phyloP scores from a whole-genome alignment of 768 basidiomycete genomes.

The Suillus americanus region DNA sequence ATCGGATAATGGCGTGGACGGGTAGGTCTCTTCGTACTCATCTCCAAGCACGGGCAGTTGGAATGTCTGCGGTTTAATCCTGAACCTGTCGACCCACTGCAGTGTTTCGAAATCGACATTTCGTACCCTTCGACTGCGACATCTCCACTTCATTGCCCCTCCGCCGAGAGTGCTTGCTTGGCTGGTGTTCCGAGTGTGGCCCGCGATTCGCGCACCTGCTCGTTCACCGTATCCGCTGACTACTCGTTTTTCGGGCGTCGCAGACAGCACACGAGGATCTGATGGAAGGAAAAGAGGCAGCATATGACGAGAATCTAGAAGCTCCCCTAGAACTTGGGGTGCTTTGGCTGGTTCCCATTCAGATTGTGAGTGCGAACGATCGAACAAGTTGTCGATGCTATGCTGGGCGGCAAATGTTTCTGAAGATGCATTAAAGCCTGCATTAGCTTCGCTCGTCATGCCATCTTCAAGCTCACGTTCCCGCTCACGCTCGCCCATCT shows the following conservation, averaged over 20 bases:
- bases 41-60: constrained; percentile 38
- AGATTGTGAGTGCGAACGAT: constrained; percentile 59
- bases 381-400: constrained; percentile 80
- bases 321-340: constrained; percentile 83
- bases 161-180: constrained; percentile 35
- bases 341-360: constrained; percentile 78
- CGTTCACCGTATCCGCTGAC: constrained; percentile 22
- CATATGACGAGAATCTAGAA: constrained; percentile 93
- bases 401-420: constrained; percentile 44
- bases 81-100: constrained; percentile 69
- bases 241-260: constrained; percentile 49
- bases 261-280: constrained; percentile 75
- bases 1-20: constrained; percentile 30
- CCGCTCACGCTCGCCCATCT: constrained; percentile 71
- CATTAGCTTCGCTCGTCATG: constrained; percentile 32
- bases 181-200: constrained; percentile 39
- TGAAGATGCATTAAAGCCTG: constrained; percentile 31
- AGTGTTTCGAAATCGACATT: constrained; percentile 59
- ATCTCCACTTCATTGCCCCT: constrained; percentile 57
- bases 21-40: constrained; percentile 35
- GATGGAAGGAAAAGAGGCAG: constrained; percentile 83
- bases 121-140: constrained; percentile 57
- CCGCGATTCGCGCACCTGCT: not conserved
- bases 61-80: constrained; percentile 53
- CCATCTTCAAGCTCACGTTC: constrained; percentile 53